Evolutionary conservation across 768 basidiomycete species (phyloP).

Genomic region (Auricularia auricula-judae): DNA sequence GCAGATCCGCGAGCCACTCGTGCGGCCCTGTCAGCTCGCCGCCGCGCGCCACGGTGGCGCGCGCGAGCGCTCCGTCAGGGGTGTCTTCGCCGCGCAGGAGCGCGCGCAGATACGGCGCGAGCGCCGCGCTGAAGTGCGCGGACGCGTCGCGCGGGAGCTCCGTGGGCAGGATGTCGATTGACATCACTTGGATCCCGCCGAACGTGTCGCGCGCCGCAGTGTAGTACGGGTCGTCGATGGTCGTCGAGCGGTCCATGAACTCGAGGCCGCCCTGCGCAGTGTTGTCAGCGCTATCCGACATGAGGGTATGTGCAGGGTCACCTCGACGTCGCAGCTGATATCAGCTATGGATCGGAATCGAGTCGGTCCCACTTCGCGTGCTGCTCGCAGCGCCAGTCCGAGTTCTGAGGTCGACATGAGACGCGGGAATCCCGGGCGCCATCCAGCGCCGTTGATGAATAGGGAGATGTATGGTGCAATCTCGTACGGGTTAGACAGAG

Average conservation of each 20-base stretch:
- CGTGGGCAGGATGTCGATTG: constrained; percentile 85
- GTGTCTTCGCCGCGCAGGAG: constrained; percentile 30
- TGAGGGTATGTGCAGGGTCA: constrained; percentile 13
- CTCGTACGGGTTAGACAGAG: constrained; percentile 23
- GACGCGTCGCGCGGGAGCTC: constrained; percentile 77
- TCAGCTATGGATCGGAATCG: constrained; percentile 71
- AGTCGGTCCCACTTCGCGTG: constrained; percentile 35
- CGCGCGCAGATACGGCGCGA: constrained; percentile 57
- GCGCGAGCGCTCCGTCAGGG: constrained; percentile 35
- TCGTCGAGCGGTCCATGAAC: constrained; percentile 67
- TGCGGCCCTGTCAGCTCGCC: constrained; percentile 47
- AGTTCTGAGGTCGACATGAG: constrained; percentile 65
- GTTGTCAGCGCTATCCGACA: not conserved
- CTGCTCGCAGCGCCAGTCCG: constrained; percentile 34
- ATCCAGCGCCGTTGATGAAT: constrained; percentile 79
- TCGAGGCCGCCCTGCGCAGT: constrained; percentile 65
- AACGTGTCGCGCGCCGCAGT: constrained; percentile 32
- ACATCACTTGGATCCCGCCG: constrained; percentile 63
- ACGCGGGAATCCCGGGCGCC: constrained; percentile 68
- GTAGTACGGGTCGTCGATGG: constrained; percentile 63
- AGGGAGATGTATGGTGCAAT: constrained; percentile 79
- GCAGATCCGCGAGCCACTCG: constrained; percentile 44
- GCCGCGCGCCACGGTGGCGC: constrained; percentile 56
- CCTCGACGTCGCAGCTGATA: constrained; percentile 81
- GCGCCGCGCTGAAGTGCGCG: constrained; percentile 53